Evolutionary conservation across 192 early-diverging fungal species (phyloP).

Genomic region (Linnemannia elongata): DNA sequence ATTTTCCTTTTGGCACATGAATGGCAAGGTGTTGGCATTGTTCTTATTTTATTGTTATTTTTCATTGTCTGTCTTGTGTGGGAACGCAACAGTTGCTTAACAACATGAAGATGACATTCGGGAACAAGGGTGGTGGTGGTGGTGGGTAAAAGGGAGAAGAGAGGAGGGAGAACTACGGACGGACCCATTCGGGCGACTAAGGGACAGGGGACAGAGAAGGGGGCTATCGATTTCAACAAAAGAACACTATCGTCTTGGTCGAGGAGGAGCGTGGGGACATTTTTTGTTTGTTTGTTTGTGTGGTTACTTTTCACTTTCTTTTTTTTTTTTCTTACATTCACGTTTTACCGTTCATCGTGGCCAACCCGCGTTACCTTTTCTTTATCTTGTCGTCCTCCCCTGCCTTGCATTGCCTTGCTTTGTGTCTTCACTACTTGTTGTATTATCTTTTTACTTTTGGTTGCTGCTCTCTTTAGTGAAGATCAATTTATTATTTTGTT

Average conservation of each 20-base stretch:
- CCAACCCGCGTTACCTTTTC: background rate
- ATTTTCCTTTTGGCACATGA: slow-evolving; percentile 23
- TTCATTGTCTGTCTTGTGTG: background rate
- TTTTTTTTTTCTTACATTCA: background rate
- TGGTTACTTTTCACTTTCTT: too few relatives aligned
- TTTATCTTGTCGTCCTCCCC: background rate
- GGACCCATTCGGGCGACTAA: background rate
- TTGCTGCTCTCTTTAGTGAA: background rate
- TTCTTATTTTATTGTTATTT: background rate
- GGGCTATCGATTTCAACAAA: background rate
- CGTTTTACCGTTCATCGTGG: background rate
- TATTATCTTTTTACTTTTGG: background rate
- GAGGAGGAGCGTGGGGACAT: slow-evolving; percentile 1
- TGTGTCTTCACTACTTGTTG: background rate
- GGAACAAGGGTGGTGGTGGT: background rate
- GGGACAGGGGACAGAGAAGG: background rate
- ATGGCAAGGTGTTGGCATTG: background rate
- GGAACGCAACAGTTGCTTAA: background rate
- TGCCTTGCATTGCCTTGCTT: background rate
- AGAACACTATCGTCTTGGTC: background rate
- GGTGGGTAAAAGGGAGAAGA: background rate
- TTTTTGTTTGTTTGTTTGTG: background rate
- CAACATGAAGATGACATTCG: background rate
- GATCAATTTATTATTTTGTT: slow-evolving; percentile 22
- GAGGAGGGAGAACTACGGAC: background rate